phyloP scores from a whole-genome alignment of 148 eudicot genomes.

The Cornus controversa region DNA sequence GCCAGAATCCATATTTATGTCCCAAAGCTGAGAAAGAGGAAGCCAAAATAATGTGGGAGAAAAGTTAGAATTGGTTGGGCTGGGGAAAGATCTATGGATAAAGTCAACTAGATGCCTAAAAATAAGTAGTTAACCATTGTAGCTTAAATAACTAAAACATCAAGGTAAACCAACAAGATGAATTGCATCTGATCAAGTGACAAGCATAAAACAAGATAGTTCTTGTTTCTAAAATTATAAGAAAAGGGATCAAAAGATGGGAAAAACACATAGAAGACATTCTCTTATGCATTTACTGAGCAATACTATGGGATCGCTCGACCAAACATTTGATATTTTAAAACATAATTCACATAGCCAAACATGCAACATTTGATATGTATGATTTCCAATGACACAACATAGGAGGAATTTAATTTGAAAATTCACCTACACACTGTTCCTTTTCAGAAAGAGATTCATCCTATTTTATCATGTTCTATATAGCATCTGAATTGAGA shows the following conservation, averaged over 20 bases:
- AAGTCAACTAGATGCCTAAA: not conserved
- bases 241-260: not conserved
- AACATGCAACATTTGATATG: not conserved
- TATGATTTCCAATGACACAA: not conserved
- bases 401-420: not conserved
- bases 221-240: too few species aligned
- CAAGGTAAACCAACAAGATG: not conserved
- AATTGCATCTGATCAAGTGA: not conserved
- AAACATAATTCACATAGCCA: not conserved
- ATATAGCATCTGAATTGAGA: too few species aligned
- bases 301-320: not conserved
- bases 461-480: too few species aligned
- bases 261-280: not conserved
- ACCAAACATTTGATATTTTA: too few species aligned
- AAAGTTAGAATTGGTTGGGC: not conserved
- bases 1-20: slow-evolving; percentile 45
- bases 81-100: not conserved
- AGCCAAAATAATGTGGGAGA: not conserved
- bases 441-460: not conserved
- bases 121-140: too few species aligned
- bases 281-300: not conserved
- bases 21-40: slow-evolving; percentile 38
- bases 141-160: not conserved
- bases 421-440: not conserved
- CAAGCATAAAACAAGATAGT: too few species aligned